Conservation (phyloP, 2,329 filamentous ascomycete species). For the Berkeleyomyces basicola region DNA sequence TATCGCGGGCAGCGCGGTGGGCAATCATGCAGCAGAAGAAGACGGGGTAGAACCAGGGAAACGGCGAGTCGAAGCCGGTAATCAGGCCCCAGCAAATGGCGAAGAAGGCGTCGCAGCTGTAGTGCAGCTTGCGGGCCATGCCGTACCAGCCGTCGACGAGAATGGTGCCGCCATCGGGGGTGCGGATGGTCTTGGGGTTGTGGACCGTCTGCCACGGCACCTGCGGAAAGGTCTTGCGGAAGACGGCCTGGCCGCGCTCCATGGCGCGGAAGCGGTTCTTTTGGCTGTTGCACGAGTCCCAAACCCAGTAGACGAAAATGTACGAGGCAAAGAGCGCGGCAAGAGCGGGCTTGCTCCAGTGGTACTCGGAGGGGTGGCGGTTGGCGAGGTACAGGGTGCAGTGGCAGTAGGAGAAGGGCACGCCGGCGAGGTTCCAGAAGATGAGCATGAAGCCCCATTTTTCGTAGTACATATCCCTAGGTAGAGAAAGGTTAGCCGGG, state of each 20-base stretch:
- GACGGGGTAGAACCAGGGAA: conserved; percentile 80
- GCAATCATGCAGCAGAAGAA: conserved; percentile 74
- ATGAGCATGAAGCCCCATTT: conserved; percentile 97
- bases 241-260: conserved; percentile 53
- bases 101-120: conserved; percentile 33
- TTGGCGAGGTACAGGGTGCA: conserved; percentile 81
- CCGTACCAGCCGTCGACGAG: conserved; percentile 78
- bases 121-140: conserved; percentile 46
- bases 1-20: conserved; percentile 62
- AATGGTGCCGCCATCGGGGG: conserved; percentile 57
- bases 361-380: conserved; percentile 61
- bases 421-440: conserved; percentile 91
- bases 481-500: not conserved
- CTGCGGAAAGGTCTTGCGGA: conserved; percentile 72
- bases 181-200: conserved; percentile 64
- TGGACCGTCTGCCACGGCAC: conserved; percentile 74
- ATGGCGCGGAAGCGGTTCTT: conserved; percentile 81
- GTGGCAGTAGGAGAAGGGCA: conserved; percentile 84
- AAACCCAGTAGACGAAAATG: conserved; percentile 74
- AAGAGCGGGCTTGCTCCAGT: conserved; percentile 55
- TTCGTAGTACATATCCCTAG: conserved; percentile 81
- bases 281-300: conserved; percentile 83
- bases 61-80: conserved; percentile 44
- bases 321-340: conserved; percentile 51
- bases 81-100: conserved; percentile 34